Evolutionary conservation across 164 flowering plant genomes (phyloP).

Genomic region (Magnolia changhungtana): DNA sequence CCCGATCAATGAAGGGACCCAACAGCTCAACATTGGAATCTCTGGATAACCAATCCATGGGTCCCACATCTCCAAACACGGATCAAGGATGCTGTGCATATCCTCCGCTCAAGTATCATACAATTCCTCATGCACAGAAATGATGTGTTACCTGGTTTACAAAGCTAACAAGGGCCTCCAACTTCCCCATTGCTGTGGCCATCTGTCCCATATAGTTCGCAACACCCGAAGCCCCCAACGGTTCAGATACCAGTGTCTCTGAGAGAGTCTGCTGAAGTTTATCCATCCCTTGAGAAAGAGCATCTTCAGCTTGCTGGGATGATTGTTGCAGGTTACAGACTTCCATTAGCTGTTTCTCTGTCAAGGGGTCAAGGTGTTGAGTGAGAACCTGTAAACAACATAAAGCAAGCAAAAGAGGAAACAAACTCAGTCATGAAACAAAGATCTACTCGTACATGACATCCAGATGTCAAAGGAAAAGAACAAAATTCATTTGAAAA

Average conservation of each 20-base stretch:
- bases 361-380: conserved; percentile 67
- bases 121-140: neutral
- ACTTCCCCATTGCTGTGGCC: conserved; percentile 58
- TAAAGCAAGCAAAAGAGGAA: neutral
- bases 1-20: no score
- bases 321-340: conserved; percentile 60
- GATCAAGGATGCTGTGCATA: neutral
- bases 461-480: neutral
- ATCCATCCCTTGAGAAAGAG: conserved; percentile 91
- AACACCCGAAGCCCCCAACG: conserved; percentile 31
- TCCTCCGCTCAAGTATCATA: neutral
- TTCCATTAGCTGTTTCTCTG: conserved; percentile 57
- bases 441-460: neutral
- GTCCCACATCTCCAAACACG: neutral
- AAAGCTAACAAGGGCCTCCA: conserved; percentile 68
- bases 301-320: conserved; percentile 97
- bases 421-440: neutral
- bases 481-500: neutral
- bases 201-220: conserved; percentile 59
- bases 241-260: conserved; percentile 53
- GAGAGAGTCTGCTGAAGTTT: conserved; percentile 68
- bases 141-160: conserved; percentile 61
- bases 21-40: no score
- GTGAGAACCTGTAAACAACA: conserved; percentile 58
- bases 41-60: neutral